Conservation (phyloP, 83 land plant species). For the Thuja plicata region DNA sequence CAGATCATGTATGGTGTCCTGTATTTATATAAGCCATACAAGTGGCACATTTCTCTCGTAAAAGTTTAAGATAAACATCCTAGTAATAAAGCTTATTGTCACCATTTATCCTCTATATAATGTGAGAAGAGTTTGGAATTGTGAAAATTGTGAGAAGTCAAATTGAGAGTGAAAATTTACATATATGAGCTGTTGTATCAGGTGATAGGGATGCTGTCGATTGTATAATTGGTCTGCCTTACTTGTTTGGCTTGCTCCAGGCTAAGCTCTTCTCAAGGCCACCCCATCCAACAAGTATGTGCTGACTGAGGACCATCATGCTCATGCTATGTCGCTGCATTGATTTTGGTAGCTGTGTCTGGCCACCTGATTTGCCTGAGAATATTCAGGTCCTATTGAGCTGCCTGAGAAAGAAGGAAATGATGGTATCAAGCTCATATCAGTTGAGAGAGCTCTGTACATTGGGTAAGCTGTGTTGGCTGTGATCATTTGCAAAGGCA, state of each 20-base stretch:
- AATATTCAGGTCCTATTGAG: not conserved
- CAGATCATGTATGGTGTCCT: not conserved
- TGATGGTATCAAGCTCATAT: not conserved
- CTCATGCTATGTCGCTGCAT: not conserved
- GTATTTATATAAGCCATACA: not conserved
- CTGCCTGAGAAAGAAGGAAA: not conserved
- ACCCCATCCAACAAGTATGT: not conserved
- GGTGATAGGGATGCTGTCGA: not conserved
- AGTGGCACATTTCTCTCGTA: not conserved
- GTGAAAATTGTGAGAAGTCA: not conserved
- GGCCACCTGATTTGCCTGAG: not conserved
- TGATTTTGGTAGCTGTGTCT: not conserved
- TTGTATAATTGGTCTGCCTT: not conserved
- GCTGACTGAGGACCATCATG: not conserved
- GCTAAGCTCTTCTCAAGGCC: not conserved
- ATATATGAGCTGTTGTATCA: not conserved
- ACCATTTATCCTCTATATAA: not conserved
- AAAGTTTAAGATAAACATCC: not conserved
- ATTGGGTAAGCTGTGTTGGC: not conserved
- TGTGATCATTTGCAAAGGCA: not conserved
- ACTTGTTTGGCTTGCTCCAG: not conserved
- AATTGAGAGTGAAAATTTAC: not conserved
- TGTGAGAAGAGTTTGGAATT: not conserved
- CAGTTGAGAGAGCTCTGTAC: not conserved
- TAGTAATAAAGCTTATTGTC: not conserved